Evolutionary conservation across 1,139 yeast genomes (phyloP).

Genomic region (Blastobotrys serpentis): DNA sequence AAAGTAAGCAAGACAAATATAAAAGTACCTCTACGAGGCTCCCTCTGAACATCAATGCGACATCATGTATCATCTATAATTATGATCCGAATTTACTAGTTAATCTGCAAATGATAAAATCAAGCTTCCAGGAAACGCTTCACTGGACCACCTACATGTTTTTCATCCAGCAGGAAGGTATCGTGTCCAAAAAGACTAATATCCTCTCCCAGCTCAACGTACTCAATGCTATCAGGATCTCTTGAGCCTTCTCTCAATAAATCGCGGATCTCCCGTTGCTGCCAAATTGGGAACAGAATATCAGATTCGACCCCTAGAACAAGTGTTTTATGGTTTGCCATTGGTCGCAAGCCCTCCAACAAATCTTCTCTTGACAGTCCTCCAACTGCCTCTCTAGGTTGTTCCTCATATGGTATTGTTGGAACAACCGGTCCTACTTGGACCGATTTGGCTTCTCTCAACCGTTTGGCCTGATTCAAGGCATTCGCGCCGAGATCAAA

Average conservation of each 20-base stretch:
- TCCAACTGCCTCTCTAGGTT: constrained; percentile 29
- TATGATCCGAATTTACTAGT: no score
- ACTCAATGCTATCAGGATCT: constrained; percentile 42
- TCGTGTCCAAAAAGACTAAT: constrained; percentile 86
- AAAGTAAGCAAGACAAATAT: no score
- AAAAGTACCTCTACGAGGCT: no score
- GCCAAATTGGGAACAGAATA: constrained; percentile 91
- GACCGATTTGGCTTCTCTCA: constrained; percentile 20
- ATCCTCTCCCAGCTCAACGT: constrained; percentile 72
- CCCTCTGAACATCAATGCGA: no score
- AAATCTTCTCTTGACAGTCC: constrained; percentile 46
- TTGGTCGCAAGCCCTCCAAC: constrained; percentile 58
- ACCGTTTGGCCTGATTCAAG: constrained; percentile 43
- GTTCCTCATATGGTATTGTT: constrained; percentile 27
- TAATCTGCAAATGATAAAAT: no score
- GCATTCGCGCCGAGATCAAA: constrained; percentile 71
- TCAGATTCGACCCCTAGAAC: constrained; percentile 92
- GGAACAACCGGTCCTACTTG: constrained; percentile 35
- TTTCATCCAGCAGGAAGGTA: constrained; percentile 75
- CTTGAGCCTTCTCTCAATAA: constrained; percentile 49
- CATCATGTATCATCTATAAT: no score
- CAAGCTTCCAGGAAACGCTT: constrained; percentile 52
- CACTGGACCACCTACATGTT: constrained; percentile 78
- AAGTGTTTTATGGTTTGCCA: constrained; percentile 64
- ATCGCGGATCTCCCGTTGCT: constrained; percentile 77